Percentiles rank a stretch among this genome's conserved stretches.
These are phyloP conservation scores for Amesomyces nigricolor DNA, from an alignment of 2,329 filamentous ascomycete genomes.

Conservation along the genomic window DNA sequence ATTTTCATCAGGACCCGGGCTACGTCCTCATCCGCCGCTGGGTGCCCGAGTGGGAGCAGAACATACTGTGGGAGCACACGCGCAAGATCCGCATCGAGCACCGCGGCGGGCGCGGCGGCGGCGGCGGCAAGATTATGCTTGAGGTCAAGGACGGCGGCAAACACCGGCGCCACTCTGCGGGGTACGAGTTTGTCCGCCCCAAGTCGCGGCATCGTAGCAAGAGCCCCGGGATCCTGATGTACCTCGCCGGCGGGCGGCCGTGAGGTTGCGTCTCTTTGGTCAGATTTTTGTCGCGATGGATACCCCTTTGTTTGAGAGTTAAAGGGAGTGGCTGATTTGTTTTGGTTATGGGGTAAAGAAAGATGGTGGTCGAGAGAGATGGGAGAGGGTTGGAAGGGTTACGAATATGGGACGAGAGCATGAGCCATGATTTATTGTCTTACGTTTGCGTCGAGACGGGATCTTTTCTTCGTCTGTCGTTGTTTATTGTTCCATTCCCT, in stretches of 20 bases:
- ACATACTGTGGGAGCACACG: slow-evolving; percentile 68
- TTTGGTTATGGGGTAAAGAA: background rate
- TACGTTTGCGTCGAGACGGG: slow-evolving; percentile 9
- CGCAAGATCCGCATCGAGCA: slow-evolving; percentile 45
- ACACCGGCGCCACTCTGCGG: slow-evolving; percentile 31
- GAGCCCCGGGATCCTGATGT: slow-evolving; percentile 52
- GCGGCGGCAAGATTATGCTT: slow-evolving; percentile 40
- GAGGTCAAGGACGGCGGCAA: slow-evolving; percentile 40
- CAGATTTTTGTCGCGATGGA: too few relatives aligned
- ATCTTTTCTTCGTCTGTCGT: slow-evolving; percentile 7
- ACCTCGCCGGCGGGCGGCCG: slow-evolving; percentile 48
- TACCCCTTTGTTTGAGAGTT: background rate
- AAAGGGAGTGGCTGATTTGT: background rate
- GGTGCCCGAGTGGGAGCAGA: slow-evolving; percentile 66
- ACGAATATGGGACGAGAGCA: slow-evolving; percentile 8
- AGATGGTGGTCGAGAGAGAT: background rate
- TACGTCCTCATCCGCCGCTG: slow-evolving; percentile 69
- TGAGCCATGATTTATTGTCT: slow-evolving; percentile 12
- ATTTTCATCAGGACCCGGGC: slow-evolving; percentile 50
- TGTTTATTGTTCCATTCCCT: slow-evolving; percentile 1
- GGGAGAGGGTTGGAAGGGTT: background rate
- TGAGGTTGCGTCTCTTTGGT: too few relatives aligned
- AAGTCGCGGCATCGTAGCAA: slow-evolving; percentile 53
- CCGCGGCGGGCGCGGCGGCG: slow-evolving; percentile 40
- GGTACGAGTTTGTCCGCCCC: slow-evolving; percentile 54